phyloP scores from a whole-genome alignment of 495 filamentous ascomycete species.

The Trichocladium uniseriatum region DNA sequence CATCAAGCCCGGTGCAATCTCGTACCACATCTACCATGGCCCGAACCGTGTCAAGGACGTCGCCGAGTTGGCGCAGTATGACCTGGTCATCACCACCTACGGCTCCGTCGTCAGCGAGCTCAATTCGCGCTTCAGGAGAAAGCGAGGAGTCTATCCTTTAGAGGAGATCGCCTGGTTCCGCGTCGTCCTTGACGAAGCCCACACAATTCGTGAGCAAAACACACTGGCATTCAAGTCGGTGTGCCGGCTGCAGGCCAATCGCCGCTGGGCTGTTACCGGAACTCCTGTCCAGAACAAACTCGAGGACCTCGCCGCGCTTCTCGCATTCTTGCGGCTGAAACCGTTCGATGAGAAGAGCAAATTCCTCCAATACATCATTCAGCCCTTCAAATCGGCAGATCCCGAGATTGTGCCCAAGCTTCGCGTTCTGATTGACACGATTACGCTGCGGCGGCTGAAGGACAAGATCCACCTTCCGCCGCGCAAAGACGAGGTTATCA shows the following conservation, averaged over 20 bases:
- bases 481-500: slow-evolving; percentile 60
- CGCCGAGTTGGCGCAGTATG: slow-evolving; percentile 57
- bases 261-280: slow-evolving; percentile 92
- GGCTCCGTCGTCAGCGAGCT: slow-evolving; percentile 76
- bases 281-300: slow-evolving; percentile 87
- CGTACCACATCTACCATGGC: slow-evolving; percentile 79
- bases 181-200: slow-evolving; percentile 91
- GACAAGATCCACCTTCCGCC: slow-evolving; percentile 76
- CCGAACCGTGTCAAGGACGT: slow-evolving; percentile 57
- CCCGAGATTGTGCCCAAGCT: slow-evolving; percentile 74
- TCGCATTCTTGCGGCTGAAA: slow-evolving; percentile 75
- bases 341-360: slow-evolving; percentile 73
- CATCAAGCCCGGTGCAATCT: slow-evolving; percentile 49
- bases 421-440: slow-evolving; percentile 82
- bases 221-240: slow-evolving; percentile 75
- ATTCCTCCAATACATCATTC: slow-evolving; percentile 69
- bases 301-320: slow-evolving; percentile 81
- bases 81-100: slow-evolving; percentile 89
- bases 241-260: slow-evolving; percentile 68
- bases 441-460: slow-evolving; percentile 87
- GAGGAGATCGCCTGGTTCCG: slow-evolving; percentile 82
- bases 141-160: slow-evolving; percentile 54
- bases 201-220: slow-evolving; percentile 78
- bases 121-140: slow-evolving; percentile 47
- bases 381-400: slow-evolving; percentile 72